Percentiles rank a stretch among this genome's conserved stretches.
Conservation (phyloP, 2,329 filamentous ascomycete genomes). For the Lecanosticta acicola region DNA sequence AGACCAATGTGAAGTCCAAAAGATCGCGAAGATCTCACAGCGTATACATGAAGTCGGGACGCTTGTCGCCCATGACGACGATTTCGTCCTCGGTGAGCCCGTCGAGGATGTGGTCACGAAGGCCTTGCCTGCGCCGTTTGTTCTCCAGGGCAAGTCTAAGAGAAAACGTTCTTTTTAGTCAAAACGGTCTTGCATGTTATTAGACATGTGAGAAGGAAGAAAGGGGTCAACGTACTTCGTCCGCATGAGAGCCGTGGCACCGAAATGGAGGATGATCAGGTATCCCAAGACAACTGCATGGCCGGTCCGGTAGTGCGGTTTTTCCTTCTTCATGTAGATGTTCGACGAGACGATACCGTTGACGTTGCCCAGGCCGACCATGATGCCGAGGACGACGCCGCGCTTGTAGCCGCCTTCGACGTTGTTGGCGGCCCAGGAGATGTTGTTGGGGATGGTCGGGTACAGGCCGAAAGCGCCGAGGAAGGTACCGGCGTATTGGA, state of each 20-base stretch:
- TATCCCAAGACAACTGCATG: conserved; percentile 73
- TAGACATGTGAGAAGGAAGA: too few relatives aligned
- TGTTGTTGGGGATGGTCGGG: conserved; percentile 78
- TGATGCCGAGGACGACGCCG: conserved; percentile 76
- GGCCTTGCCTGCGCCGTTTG: conserved; percentile 57
- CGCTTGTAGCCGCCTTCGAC: conserved; percentile 86
- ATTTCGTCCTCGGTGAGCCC: conserved; percentile 61
- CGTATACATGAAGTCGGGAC: conserved; percentile 35
- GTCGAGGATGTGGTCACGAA: conserved; percentile 59
- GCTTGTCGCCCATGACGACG: conserved; percentile 61
- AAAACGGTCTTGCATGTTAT: too few relatives aligned
- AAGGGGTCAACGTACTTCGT: conserved; percentile 33
- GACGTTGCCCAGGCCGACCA: conserved; percentile 85
- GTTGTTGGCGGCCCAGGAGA: conserved; percentile 84
- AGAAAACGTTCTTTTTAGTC: too few relatives aligned
- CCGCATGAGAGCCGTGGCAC: conserved; percentile 58
- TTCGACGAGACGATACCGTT: conserved; percentile 83
- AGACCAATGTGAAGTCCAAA: too few relatives aligned
- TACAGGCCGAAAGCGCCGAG: conserved; percentile 84
- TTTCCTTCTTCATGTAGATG: conserved; percentile 53
- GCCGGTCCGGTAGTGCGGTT: conserved; percentile 44
- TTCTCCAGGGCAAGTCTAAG: conserved; percentile 63
- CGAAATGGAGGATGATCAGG: conserved; percentile 48
- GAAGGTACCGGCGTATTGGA: conserved; percentile 79
- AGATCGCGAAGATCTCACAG: too few relatives aligned